Evolutionary conservation across 768 basidiomycete genomes (phyloP).

Genomic region (Lentinula detonsa): DNA sequence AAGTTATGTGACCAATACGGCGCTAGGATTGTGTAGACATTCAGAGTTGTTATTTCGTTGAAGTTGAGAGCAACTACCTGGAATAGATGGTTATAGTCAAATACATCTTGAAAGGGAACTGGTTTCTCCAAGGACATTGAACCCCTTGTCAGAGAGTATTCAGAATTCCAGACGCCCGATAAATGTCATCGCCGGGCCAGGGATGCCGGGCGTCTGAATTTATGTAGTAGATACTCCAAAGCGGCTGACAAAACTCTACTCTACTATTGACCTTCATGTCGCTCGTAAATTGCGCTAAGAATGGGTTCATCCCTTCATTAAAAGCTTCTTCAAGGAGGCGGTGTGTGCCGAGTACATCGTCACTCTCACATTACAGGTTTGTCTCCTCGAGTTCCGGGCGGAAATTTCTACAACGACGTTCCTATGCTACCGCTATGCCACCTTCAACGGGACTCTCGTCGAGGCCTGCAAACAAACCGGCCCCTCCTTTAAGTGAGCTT

Average conservation of each 20-base stretch:
- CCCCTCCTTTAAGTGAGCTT: slow-evolving; percentile 29
- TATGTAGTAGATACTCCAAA: no score
- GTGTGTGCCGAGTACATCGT: not conserved
- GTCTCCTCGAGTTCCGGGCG: not conserved
- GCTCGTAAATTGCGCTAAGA: slow-evolving; percentile 4
- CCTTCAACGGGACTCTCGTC: slow-evolving; percentile 1
- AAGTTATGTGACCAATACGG: slow-evolving; percentile 67
- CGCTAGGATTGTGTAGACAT: slow-evolving; percentile 32
- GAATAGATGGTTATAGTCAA: not conserved
- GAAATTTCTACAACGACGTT: not conserved
- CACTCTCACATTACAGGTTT: not conserved
- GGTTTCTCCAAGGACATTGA: not conserved
- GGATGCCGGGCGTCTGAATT: not conserved
- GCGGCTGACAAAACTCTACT: not conserved
- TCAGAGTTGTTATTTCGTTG: not conserved
- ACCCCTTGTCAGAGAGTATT: not conserved
- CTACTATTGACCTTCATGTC: slow-evolving; percentile 3
- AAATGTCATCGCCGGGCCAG: not conserved
- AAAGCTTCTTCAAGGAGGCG: not conserved
- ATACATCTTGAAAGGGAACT: not conserved
- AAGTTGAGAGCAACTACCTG: not conserved
- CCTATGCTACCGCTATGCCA: slow-evolving; percentile 2
- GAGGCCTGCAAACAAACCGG: slow-evolving; percentile 7
- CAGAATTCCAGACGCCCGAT: not conserved
- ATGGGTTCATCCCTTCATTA: not conserved